phyloP scores from a whole-genome alignment of 2,329 filamentous ascomycete species.

The Apiospora marii region DNA sequence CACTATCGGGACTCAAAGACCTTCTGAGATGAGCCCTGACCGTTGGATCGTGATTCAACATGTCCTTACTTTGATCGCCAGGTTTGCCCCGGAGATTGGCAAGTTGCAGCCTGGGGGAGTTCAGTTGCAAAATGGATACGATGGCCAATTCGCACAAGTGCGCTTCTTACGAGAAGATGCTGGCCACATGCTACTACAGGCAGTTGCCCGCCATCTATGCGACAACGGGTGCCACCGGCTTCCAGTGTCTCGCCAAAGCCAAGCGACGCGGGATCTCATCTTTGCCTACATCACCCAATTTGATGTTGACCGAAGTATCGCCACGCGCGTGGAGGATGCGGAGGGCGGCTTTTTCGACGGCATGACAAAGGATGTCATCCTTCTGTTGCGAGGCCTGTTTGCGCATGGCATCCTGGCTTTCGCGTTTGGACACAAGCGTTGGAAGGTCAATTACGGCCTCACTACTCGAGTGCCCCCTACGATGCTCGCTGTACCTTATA shows the following conservation, averaged over 20 bases:
- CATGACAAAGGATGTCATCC: slow-evolving; percentile 23
- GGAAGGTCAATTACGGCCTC: slow-evolving; percentile 14
- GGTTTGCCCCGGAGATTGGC: slow-evolving; percentile 33
- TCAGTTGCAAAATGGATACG: not conserved
- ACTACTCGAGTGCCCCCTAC: slow-evolving; percentile 37
- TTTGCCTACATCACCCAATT: not conserved
- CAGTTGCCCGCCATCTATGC: not conserved
- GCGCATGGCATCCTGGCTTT: not conserved
- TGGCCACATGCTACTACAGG: not conserved
- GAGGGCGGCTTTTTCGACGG: not conserved
- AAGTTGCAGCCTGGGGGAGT: not conserved
- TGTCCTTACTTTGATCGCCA: slow-evolving; percentile 54
- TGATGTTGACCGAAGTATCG: too few species aligned
- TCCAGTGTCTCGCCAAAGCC: not conserved
- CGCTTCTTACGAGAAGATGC: not conserved
- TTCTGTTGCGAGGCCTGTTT: slow-evolving; percentile 29
- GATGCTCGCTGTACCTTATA: slow-evolving; percentile 64
- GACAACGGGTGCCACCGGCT: not conserved
- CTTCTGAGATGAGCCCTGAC: slow-evolving; percentile 59
- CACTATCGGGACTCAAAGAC: slow-evolving; percentile 61
- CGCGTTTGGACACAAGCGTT: slow-evolving; percentile 7
- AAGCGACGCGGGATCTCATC: not conserved
- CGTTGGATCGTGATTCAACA: slow-evolving; percentile 65
- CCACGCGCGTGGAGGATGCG: not conserved
- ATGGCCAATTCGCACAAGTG: not conserved